Percentiles rank a stretch among this genome's conserved stretches.
Conservation (phyloP, 2,329 filamentous ascomycete species). For the Fusarium sororula region DNA sequence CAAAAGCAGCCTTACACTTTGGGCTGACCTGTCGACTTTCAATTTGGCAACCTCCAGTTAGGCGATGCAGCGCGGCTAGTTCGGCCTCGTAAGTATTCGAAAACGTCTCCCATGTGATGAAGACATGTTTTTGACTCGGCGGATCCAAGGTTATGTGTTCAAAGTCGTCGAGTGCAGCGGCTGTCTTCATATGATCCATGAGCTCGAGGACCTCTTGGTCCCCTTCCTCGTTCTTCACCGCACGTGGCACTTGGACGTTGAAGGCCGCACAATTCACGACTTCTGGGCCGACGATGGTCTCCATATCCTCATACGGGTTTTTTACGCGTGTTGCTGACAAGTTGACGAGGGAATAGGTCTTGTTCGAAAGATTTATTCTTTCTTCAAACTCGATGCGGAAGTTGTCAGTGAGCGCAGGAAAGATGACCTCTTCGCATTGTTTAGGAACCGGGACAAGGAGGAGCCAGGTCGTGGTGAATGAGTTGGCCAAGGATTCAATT, state of each 20-base stretch:
- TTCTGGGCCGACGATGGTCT: not conserved
- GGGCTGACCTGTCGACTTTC: conserved; percentile 10
- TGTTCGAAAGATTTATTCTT: conserved; percentile 29
- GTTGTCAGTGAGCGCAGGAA: conserved; percentile 42
- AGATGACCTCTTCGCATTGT: conserved; percentile 24
- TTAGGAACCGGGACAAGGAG: conserved; percentile 42
- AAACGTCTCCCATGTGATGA: conserved; percentile 41
- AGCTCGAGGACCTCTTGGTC: conserved; percentile 54
- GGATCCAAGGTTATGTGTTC: conserved; percentile 24
- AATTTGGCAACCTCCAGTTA: conserved; percentile 34
- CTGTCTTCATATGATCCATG: conserved; percentile 71
- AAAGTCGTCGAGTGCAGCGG: conserved; percentile 50
- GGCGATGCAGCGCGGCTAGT: conserved; percentile 43
- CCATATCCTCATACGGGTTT: conserved; percentile 45
- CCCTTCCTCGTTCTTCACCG: conserved; percentile 40
- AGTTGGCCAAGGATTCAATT: conserved; percentile 41
- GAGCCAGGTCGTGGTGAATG: conserved; percentile 47
- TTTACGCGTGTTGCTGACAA: conserved; percentile 39
- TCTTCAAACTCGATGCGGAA: conserved; percentile 44
- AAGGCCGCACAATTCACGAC: conserved; percentile 44
- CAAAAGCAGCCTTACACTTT: conserved; percentile 42
- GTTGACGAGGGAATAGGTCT: conserved; percentile 39
- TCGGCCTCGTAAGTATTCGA: conserved; percentile 47
- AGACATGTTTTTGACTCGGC: conserved; percentile 31
- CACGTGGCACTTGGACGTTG: conserved; percentile 47